Base-by-base conservation (phyloP, 441 rosid genomes). In the Cnidoscolus chayamansa region DNA sequence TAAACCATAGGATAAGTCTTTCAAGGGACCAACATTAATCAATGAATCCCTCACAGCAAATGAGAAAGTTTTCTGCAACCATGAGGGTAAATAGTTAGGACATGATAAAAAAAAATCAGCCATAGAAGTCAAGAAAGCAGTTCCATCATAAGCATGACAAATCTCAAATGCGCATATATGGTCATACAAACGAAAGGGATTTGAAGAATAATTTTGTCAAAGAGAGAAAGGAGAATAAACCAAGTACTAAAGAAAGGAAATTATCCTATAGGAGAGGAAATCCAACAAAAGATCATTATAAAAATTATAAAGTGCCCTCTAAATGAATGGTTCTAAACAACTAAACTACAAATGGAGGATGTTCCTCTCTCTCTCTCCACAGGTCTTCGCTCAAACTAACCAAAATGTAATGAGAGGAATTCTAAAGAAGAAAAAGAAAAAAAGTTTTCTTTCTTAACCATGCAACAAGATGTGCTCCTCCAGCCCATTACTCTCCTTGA, bases 41-140 rank as follows among this genome's bases (percentile, higher is more conserved):
- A 96, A 85, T 35, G 97, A 93, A 85, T 96, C 99, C 78, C 99
- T 87, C 84, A 96, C 98, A 65, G 94, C 85, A 81, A 93, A 96
- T 75, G 96, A 90, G 84, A 96, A 96, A 53, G 89, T 81, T 76
- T 93, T 96, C 98, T 96, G 97, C 88, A 86, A 54, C 55, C 71
- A 83, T 56, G 64, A 65, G 73, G 64, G 71, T 70, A 81, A 69
- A 75, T 65, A 73, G 48, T 76, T 62, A 30, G 63, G 32, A n/a
- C 13, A 62, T 15, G 47, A 37, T 16, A 62, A 37, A 16, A 1
- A 62, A 61, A 11, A n/a, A 19, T 55, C 40, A 35, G 35, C 3
- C 13, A 16, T 13, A 68, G 35, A 68, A 69, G 55, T 7, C 25
- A 30, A 45, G 53, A 25, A 12, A 20, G 54, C 40, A 12, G 17